Evolutionary conservation across 805 yeast genomes (phyloP).

Genomic region (Candida sakaeoensis): DNA sequence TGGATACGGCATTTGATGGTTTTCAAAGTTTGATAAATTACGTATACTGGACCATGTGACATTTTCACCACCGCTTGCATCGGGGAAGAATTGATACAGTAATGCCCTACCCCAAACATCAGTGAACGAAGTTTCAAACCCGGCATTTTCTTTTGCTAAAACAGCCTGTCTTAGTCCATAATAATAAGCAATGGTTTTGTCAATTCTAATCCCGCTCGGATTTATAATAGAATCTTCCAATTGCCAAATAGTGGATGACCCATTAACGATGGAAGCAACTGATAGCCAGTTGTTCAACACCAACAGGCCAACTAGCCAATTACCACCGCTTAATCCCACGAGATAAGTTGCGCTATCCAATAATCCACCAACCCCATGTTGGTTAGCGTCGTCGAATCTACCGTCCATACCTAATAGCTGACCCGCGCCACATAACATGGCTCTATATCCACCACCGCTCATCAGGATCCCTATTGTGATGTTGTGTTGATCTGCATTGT

Average conservation of each 20-base stretch:
- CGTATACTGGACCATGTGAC: slow-evolving; percentile 34
- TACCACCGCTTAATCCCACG: slow-evolving; percentile 63
- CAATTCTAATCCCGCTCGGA: slow-evolving; percentile 35
- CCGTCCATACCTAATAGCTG: slow-evolving; percentile 76
- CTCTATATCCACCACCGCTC: slow-evolving; percentile 77
- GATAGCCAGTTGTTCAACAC: slow-evolving; percentile 70
- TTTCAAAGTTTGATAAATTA: slow-evolving; percentile 21
- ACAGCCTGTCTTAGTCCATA: slow-evolving; percentile 45
- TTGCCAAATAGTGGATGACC: slow-evolving; percentile 29
- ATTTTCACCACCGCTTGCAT: slow-evolving; percentile 35
- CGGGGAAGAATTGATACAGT: slow-evolving; percentile 79
- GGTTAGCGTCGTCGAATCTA: slow-evolving; percentile 53
- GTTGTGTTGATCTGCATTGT: slow-evolving; percentile 20
- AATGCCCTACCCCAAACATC: slow-evolving; percentile 89
- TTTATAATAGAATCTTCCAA: slow-evolving; percentile 20
- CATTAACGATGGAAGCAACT: slow-evolving; percentile 41
- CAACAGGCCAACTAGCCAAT: slow-evolving; percentile 70
- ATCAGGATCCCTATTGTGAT: slow-evolving; percentile 32
- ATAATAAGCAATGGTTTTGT: slow-evolving; percentile 49
- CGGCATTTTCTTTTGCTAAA: slow-evolving; percentile 44
- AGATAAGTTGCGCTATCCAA: slow-evolving; percentile 70
- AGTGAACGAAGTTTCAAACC: slow-evolving; percentile 62
- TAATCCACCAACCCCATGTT: slow-evolving; percentile 72
- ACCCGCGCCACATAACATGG: slow-evolving; percentile 86
- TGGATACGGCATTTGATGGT: slow-evolving; percentile 42